Evolutionary conservation across 2,329 filamentous ascomycete genomes (phyloP).

Genomic region (Colletotrichum higginsianum): DNA sequence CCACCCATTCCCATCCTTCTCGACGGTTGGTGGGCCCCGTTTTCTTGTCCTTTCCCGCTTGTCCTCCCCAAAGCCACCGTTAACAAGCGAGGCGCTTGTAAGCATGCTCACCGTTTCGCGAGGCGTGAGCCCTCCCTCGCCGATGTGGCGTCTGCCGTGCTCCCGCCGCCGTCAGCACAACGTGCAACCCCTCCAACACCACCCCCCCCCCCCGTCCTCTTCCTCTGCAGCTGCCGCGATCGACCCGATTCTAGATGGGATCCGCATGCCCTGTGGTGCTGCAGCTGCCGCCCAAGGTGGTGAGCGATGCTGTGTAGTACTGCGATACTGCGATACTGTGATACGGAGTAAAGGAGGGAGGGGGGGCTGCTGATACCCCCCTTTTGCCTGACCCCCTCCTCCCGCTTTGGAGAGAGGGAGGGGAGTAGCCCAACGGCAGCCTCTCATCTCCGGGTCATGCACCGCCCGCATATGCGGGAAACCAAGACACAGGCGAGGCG

Average conservation of each 20-base stretch:
- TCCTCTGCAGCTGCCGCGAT: slow-evolving; percentile 10
- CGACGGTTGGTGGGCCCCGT: too few species aligned
- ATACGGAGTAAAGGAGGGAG: background rate
- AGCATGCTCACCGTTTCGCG: slow-evolving; percentile 2
- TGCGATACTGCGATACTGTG: too few species aligned
- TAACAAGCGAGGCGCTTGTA: background rate
- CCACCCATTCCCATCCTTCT: too few species aligned
- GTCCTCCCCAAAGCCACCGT: background rate
- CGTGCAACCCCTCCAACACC: slow-evolving; percentile 12
- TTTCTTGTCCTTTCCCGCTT: too few species aligned
- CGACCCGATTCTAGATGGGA: slow-evolving; percentile 28
- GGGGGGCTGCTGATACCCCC: slow-evolving; percentile 16
- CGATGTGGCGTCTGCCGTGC: slow-evolving; percentile 33
- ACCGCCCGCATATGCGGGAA: slow-evolving; percentile 20
- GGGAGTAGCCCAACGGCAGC: slow-evolving; percentile 10
- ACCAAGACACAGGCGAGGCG: slow-evolving; percentile 27
- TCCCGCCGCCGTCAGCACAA: slow-evolving; percentile 8
- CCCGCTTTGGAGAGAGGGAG: too few species aligned
- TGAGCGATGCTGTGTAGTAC: background rate
- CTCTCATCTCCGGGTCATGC: slow-evolving; percentile 30
- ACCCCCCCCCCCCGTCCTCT: background rate
- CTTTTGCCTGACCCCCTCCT: background rate
- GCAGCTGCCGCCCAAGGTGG: slow-evolving; percentile 9
- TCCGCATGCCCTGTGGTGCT: background rate
- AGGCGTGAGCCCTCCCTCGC: background rate